Conservation (phyloP, 495 filamentous ascomycete genomes). For the Xylona heveae region DNA sequence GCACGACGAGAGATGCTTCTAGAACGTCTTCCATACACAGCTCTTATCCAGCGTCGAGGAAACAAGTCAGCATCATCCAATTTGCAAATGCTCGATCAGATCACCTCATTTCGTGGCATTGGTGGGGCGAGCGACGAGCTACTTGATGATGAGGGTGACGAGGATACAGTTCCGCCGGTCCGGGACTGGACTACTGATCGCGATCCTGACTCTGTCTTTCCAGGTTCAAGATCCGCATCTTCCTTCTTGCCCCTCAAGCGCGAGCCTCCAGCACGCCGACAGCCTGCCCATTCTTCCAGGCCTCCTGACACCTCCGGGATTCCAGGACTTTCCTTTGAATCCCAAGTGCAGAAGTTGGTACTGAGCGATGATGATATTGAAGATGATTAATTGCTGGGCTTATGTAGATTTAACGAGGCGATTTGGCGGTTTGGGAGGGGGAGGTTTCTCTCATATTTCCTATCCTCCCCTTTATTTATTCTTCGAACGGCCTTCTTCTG, state of each 20-base stretch:
- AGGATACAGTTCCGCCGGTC: too few species aligned
- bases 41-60: slow-evolving; percentile 30
- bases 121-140: slow-evolving; percentile 11
- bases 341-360: slow-evolving; percentile 40
- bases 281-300: slow-evolving; percentile 3
- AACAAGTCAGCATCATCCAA: slow-evolving; percentile 9
- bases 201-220: too few species aligned
- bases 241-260: too few species aligned
- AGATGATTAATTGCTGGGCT: slow-evolving; percentile 31
- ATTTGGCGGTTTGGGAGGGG: too few species aligned
- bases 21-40: slow-evolving; percentile 69
- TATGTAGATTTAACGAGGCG: neutral
- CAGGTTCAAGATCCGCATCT: too few species aligned
- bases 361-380: slow-evolving; percentile 95
- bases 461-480: too few species aligned
- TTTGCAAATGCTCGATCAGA: slow-evolving; percentile 36
- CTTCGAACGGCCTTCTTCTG: too few species aligned
- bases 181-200: slow-evolving; percentile 40
- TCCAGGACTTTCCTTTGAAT: too few species aligned
- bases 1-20: slow-evolving; percentile 56
- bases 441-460: too few species aligned
- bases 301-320: slow-evolving; percentile 9
- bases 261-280: slow-evolving; percentile 18
- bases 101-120: slow-evolving; percentile 43
- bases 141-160: slow-evolving; percentile 24